These are phyloP conservation scores for Wallacemonas collosoma DNA, from an alignment of 208 protist species.

Conservation along the genomic window DNA sequence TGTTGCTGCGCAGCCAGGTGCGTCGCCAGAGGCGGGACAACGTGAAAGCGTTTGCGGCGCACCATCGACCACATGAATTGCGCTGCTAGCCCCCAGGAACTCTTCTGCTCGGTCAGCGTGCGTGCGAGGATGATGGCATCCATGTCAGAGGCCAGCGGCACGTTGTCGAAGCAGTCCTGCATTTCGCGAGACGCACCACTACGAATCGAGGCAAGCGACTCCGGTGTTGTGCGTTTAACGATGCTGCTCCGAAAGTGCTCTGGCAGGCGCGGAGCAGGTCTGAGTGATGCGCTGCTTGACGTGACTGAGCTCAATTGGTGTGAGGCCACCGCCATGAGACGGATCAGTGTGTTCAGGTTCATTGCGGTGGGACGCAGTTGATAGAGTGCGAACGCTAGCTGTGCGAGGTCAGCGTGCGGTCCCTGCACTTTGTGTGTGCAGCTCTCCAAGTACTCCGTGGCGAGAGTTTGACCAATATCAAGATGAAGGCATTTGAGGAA, in stretches of 20 bases:
- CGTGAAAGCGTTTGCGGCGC: constrained; percentile 47
- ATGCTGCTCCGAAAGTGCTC: neutral
- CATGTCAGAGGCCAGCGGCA: constrained; percentile 30
- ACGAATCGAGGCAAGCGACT: neutral
- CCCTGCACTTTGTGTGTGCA: neutral
- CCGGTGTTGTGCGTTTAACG: neutral
- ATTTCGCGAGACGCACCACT: neutral
- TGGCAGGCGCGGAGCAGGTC: constrained; percentile 15
- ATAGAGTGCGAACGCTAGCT: constrained; percentile 46
- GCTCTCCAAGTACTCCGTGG: constrained; percentile 24
- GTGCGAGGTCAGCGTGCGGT: constrained; percentile 7
- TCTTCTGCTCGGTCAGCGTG: constrained; percentile 60
- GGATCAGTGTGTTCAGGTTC: constrained; percentile 76
- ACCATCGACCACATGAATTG: constrained; percentile 69
- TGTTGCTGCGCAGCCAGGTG: constrained; percentile 49
- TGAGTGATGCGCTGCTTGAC: too few relatives aligned
- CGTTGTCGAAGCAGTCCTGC: constrained; percentile 22
- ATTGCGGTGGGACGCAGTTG: constrained; percentile 49
- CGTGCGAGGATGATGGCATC: constrained; percentile 66
- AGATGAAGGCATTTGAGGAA: constrained; percentile 61
- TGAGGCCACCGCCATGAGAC: constrained; percentile 15
- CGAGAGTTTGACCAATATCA: constrained; percentile 34
- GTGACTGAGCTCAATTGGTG: neutral
- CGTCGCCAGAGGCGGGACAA: constrained; percentile 44
- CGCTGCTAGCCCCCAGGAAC: constrained; percentile 50